Conservation (phyloP, 495 filamentous ascomycete genomes). For the Penicillium silybi region DNA sequence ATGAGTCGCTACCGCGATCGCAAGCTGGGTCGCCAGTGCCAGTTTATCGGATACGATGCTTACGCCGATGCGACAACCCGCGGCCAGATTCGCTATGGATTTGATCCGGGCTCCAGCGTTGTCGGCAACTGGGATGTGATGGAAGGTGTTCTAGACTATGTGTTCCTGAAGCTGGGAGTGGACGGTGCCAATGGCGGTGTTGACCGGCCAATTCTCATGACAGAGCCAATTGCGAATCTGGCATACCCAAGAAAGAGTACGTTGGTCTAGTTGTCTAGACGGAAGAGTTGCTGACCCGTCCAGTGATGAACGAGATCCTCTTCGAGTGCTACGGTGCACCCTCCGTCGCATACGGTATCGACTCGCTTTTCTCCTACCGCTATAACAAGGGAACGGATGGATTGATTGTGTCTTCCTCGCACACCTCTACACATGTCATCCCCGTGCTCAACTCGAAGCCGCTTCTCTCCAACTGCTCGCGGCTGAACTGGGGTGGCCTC, state of each 20-base stretch:
- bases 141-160: slow-evolving; percentile 87
- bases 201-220: slow-evolving; percentile 89
- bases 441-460: slow-evolving; percentile 84
- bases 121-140: slow-evolving; percentile 97
- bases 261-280: slow-evolving; percentile 19
- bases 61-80: slow-evolving; percentile 90
- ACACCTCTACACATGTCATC: slow-evolving; percentile 93
- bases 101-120: slow-evolving; percentile 84
- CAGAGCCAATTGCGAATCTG: slow-evolving; percentile 87
- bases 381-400: slow-evolving; percentile 88
- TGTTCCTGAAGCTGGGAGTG: slow-evolving; percentile 87
- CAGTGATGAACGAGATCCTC: slow-evolving; percentile 94
- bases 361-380: slow-evolving; percentile 90
- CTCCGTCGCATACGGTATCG: slow-evolving; percentile 86
- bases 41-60: slow-evolving; percentile 86
- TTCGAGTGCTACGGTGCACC: slow-evolving; percentile 93
- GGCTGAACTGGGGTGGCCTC: slow-evolving; percentile 91
- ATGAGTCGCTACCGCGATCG: slow-evolving; percentile 92
- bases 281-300: slow-evolving; percentile 9
- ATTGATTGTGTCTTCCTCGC: slow-evolving; percentile 84
- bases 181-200: slow-evolving; percentile 68
- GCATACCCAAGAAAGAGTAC: slow-evolving; percentile 80
- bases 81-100: slow-evolving; percentile 84
- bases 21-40: slow-evolving; percentile 82
- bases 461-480: slow-evolving; percentile 73